phyloP scores from a whole-genome alignment of 345 rosid genomes.

The Eucalyptus cladocalyx region DNA sequence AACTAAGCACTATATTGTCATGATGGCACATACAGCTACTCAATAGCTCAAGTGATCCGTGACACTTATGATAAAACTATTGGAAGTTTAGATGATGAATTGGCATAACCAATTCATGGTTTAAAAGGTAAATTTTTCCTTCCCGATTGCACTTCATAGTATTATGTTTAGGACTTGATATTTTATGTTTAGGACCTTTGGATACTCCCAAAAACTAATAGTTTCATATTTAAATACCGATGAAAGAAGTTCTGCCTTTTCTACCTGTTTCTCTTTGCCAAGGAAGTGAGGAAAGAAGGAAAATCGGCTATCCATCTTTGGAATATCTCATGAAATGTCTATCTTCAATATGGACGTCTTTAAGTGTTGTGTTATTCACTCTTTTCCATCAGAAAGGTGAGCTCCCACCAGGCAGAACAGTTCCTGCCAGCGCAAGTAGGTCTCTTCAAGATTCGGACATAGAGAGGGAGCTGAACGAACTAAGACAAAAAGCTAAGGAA shows the following conservation, averaged over 20 bases:
- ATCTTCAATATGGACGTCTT: neutral
- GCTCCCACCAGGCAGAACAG: slow-evolving; percentile 57
- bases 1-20: neutral
- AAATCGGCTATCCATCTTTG: neutral
- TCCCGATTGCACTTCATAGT: neutral
- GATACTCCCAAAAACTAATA: neutral
- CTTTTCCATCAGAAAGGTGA: slow-evolving; percentile 44
- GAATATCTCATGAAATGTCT: neutral
- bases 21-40: neutral
- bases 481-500: slow-evolving; percentile 41
- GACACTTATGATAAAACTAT: neutral
- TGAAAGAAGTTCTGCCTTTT: neutral
- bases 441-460: slow-evolving; percentile 42
- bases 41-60: neutral
- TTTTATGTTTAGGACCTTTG: neutral
- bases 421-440: slow-evolving; percentile 10
- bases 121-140: neutral
- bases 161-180: neutral
- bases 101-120: neutral
- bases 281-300: neutral
- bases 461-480: slow-evolving; percentile 58
- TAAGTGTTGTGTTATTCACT: neutral
- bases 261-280: neutral
- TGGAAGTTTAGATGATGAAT: neutral
- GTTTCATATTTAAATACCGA: neutral